A percentile compares a stretch with the other conserved stretches of the same genome.
Conservation (phyloP, 169 alveolate genomes). For the Cystoisospora suis region DNA sequence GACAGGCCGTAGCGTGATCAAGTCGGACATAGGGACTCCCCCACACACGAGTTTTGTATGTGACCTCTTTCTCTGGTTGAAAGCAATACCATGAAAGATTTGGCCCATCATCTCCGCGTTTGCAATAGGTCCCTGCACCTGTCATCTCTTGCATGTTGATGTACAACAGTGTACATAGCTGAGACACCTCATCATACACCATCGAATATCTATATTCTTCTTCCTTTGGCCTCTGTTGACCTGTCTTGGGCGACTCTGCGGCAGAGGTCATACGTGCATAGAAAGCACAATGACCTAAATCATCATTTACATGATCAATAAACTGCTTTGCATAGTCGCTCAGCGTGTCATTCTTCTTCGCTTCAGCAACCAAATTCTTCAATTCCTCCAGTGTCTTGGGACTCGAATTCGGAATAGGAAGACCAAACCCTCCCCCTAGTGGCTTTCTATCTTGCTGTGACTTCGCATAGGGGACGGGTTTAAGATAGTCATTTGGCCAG, state of each 20-base stretch:
- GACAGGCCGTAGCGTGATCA: slow-evolving; percentile 53
- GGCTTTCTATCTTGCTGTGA: slow-evolving; percentile 44
- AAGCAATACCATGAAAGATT: slow-evolving; percentile 55
- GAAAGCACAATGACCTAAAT: slow-evolving; percentile 44
- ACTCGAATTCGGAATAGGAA: slow-evolving; percentile 34
- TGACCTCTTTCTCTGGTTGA: background rate
- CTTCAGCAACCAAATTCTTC: background rate
- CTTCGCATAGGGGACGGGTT: slow-evolving; percentile 22
- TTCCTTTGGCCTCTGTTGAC: background rate
- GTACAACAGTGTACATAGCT: slow-evolving; percentile 32
- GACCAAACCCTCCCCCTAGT: slow-evolving; percentile 52
- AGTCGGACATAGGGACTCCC: slow-evolving; percentile 40
- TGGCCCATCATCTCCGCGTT: slow-evolving; percentile 28
- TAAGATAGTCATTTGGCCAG: slow-evolving; percentile 45
- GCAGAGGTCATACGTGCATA: slow-evolving; percentile 49
- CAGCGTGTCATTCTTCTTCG: background rate
- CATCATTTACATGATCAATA: background rate
- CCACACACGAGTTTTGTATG: background rate
- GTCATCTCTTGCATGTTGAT: slow-evolving; percentile 52
- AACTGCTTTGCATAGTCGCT: background rate
- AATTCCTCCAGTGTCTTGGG: slow-evolving; percentile 33
- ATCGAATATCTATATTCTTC: slow-evolving; percentile 29
- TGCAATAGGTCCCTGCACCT: slow-evolving; percentile 53
- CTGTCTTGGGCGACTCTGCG: background rate
- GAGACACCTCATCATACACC: slow-evolving; percentile 26